These are phyloP conservation scores for Carex parvula DNA, from an alignment of 176 grass and related monocot species.

Conservation along the genomic window DNA sequence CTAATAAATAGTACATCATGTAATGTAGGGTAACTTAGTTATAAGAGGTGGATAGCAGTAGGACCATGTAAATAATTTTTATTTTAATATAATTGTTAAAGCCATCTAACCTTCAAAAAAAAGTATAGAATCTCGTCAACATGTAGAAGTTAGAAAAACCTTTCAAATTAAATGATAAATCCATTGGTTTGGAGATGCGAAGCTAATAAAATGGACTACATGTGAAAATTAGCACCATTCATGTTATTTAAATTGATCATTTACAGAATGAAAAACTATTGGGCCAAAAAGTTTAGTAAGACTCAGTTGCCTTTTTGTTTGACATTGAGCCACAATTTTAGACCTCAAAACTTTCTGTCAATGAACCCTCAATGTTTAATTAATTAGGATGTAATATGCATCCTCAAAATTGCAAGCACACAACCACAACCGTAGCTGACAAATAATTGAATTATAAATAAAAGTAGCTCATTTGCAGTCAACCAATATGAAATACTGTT, in stretches of 20 bases:
- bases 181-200: background rate
- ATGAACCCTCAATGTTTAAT: background rate
- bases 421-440: background rate
- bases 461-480: background rate
- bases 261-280: background rate
- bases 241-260: background rate
- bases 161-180: background rate
- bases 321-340: background rate
- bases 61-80: too few relatives aligned
- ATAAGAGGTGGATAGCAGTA: too few relatives aligned
- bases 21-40: too few relatives aligned
- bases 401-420: background rate
- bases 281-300: background rate
- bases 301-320: background rate
- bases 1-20: too few relatives aligned
- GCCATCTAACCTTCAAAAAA: too few relatives aligned
- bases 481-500: background rate
- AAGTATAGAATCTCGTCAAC: background rate
- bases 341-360: background rate
- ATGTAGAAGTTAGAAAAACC: background rate
- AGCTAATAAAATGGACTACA: background rate
- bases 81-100: too few relatives aligned
- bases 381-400: background rate
- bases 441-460: background rate
- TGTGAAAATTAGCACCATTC: background rate